Conservation (phyloP, 2,329 filamentous ascomycete species). For the Diaporthe ilicicola region DNA sequence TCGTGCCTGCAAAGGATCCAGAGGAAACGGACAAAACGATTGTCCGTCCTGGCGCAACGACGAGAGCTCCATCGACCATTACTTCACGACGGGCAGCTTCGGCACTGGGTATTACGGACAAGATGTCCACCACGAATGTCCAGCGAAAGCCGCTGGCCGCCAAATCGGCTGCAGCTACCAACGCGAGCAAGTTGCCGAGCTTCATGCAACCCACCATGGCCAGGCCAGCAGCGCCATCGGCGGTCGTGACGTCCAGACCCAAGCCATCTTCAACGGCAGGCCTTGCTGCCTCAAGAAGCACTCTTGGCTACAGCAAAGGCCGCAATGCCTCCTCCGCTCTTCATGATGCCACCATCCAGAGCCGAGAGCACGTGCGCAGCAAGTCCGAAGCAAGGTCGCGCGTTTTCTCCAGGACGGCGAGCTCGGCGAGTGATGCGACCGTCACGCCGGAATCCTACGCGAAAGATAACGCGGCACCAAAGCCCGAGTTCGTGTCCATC, state of each 20-base stretch:
- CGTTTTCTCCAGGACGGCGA: constrained; percentile 44
- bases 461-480: constrained; percentile 38
- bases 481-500: constrained; percentile 64
- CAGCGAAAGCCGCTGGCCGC: constrained; percentile 35
- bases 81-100: constrained; percentile 64
- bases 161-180: constrained; percentile 33
- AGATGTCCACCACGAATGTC: constrained; percentile 38
- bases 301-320: constrained; percentile 86
- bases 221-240: constrained; percentile 46
- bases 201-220: constrained; percentile 31
- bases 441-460: constrained; percentile 58
- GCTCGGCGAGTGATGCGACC: constrained; percentile 49
- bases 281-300: constrained; percentile 77
- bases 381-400: constrained; percentile 30
- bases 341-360: constrained; percentile 36
- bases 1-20: constrained; percentile 39
- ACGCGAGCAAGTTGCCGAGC: constrained; percentile 33
- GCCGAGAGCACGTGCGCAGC: constrained; percentile 36
- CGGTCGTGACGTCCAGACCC: constrained; percentile 39
- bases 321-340: constrained; percentile 62
- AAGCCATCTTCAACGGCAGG: constrained; percentile 59
- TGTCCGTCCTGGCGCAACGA: constrained; percentile 5
- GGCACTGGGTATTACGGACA: constrained; percentile 54
- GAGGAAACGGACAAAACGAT: constrained; percentile 34
- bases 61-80: constrained; percentile 56